phyloP scores from a whole-genome alignment of 2,329 filamentous ascomycete genomes.

The Thielaviopsis euricoi region DNA sequence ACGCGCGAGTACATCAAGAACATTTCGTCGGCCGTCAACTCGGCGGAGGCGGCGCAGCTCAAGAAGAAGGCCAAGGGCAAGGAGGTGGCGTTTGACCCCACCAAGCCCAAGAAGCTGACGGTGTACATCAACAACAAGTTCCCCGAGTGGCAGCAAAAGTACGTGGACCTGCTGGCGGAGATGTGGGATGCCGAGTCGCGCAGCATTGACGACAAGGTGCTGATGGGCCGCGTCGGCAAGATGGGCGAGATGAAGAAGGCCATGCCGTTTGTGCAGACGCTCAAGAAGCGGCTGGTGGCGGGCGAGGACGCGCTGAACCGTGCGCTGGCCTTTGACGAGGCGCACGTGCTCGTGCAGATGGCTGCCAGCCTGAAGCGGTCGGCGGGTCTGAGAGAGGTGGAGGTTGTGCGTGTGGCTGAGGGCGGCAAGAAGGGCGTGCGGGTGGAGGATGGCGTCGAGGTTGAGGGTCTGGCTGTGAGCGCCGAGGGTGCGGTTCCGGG shows the following conservation, averaged over 20 bases:
- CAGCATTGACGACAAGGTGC: constrained; percentile 59
- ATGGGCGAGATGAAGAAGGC: constrained; percentile 88
- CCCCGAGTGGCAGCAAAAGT: constrained; percentile 83
- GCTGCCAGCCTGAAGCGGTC: constrained; percentile 62
- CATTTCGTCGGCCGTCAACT: constrained; percentile 66
- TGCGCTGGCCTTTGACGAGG: constrained; percentile 77
- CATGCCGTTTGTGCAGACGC: constrained; percentile 83
- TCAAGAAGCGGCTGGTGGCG: constrained; percentile 68
- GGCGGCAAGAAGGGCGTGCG: constrained; percentile 47
- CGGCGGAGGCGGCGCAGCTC: constrained; percentile 63
- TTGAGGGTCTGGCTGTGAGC: constrained; percentile 36
- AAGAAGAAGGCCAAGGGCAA: constrained; percentile 95
- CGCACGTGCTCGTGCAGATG: constrained; percentile 60
- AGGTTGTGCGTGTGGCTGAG: constrained; percentile 56
- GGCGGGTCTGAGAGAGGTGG: constrained; percentile 50
- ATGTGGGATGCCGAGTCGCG: constrained; percentile 47
- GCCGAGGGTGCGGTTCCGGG: constrained; percentile 71
- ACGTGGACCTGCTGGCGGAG: constrained; percentile 62
- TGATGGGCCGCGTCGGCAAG: constrained; percentile 66
- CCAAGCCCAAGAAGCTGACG: constrained; percentile 79
- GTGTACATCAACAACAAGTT: constrained; percentile 69
- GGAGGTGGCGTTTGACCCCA: constrained; percentile 67
- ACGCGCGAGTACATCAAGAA: constrained; percentile 66
- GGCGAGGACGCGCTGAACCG: constrained; percentile 68
- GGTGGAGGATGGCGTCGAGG: constrained; percentile 35